phyloP scores from a whole-genome alignment of 345 rosid species.

The Linum lewisii region DNA sequence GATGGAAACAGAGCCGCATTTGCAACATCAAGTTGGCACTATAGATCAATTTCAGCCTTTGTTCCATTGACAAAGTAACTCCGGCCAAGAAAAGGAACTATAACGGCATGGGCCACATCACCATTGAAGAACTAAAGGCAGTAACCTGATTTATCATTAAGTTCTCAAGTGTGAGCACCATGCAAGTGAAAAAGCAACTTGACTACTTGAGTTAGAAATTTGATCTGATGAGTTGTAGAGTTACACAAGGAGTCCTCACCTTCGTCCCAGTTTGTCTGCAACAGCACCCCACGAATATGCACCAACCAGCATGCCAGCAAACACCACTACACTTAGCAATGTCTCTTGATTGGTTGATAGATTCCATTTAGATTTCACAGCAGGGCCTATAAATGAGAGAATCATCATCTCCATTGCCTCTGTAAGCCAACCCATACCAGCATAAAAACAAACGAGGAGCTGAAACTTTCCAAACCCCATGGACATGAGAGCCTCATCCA shows the following conservation, averaged over 20 bases:
- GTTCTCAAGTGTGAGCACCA: neutral
- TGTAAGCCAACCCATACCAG: conserved; percentile 12
- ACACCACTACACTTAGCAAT: conserved; percentile 3
- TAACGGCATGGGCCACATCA: neutral
- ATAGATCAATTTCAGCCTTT: neutral
- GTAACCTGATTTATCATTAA: neutral
- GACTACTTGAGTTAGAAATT: neutral
- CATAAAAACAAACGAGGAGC: neutral
- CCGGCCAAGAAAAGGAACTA: neutral
- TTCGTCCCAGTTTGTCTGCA: conserved; percentile 9
- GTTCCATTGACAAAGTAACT: neutral
- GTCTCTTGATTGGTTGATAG: conserved; percentile 7
- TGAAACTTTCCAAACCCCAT: conserved; percentile 8
- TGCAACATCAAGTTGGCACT: neutral
- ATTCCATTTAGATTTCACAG: conserved; percentile 2
- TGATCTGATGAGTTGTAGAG: neutral
- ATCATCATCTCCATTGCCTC: conserved; percentile 16
- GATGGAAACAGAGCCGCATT: neutral
- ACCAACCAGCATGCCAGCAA: conserved; percentile 13
- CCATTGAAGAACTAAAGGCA: neutral
- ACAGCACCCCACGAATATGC: conserved; percentile 12
- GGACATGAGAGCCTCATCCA: conserved; percentile 9
- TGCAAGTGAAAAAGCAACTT: neutral
- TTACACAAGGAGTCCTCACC: neutral
- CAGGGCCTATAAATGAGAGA: conserved; percentile 10